Conservation (phyloP, 805 yeast species). For the Starmerella lactis-condensi region DNA sequence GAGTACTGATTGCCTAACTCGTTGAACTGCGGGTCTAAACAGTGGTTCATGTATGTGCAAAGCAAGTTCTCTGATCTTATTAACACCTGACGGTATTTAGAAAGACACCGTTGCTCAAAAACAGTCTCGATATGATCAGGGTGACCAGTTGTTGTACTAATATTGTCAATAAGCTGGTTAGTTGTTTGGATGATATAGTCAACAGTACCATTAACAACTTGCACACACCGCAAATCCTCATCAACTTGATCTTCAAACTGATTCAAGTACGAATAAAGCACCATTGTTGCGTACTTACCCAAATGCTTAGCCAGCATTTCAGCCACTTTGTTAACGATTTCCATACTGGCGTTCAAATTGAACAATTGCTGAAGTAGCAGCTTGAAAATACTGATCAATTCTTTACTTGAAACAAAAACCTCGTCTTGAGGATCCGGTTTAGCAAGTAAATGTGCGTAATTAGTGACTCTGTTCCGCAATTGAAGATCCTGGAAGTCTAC, state of each 20-base stretch:
- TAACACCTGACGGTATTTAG: constrained; percentile 9
- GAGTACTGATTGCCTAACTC: constrained; percentile 39
- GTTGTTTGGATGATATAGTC: constrained; percentile 72
- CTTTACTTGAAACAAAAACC: constrained; percentile 74
- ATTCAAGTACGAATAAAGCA: constrained; percentile 30
- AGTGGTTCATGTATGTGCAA: constrained; percentile 38
- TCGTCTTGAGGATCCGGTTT: constrained; percentile 28
- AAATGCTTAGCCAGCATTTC: constrained; percentile 50
- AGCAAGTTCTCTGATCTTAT: constrained; percentile 23
- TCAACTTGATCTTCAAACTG: constrained; percentile 23
- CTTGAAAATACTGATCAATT: constrained; percentile 61
- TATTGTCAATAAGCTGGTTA: constrained; percentile 48
- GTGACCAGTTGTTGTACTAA: constrained; percentile 1
- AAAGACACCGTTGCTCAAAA: constrained; percentile 9
- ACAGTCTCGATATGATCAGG: constrained; percentile 3
- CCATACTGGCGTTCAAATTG: constrained; percentile 31
- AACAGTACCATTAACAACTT: constrained; percentile 67
- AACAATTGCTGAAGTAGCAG: constrained; percentile 53
- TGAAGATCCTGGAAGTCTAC: constrained; percentile 60
- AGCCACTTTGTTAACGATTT: constrained; percentile 29
- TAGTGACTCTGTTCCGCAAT: constrained; percentile 33
- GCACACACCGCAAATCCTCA: constrained; percentile 48
- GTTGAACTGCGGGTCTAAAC: constrained; percentile 58
- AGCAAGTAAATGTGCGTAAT: constrained; percentile 29
- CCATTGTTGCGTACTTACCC: constrained; percentile 35